phyloP scores from a whole-genome alignment of 2,329 filamentous ascomycete species.

The Huntiella omanensis region DNA sequence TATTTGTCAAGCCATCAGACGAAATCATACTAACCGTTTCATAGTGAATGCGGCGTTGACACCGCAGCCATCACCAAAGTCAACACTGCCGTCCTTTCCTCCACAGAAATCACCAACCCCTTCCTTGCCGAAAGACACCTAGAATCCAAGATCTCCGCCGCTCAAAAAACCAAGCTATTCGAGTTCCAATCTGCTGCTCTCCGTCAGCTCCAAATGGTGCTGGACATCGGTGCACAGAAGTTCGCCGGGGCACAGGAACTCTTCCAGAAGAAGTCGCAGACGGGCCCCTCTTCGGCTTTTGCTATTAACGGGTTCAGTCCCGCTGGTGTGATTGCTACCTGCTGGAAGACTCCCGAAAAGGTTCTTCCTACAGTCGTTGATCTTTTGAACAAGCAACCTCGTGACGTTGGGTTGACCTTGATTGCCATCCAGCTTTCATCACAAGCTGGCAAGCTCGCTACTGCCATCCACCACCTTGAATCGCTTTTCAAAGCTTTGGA shows the following conservation, averaged over 20 bases:
- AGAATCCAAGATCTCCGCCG: conserved; percentile 31
- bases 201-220: conserved; percentile 37
- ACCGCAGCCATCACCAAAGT: conserved; percentile 48
- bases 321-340: conserved; percentile 8
- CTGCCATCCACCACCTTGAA: conserved; percentile 59
- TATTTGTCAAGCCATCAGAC: not conserved
- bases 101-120: conserved; percentile 33
- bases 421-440: conserved; percentile 71
- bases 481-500: conserved; percentile 57
- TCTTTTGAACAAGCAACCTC: conserved; percentile 7
- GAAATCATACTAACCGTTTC: not conserved
- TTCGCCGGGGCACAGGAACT: conserved; percentile 18
- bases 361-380: conserved; percentile 5
- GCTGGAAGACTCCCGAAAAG: conserved; percentile 5
- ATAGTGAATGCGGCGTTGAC: conserved; percentile 46
- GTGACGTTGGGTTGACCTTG: conserved; percentile 57
- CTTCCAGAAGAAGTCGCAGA: conserved; percentile 1
- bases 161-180: conserved; percentile 47
- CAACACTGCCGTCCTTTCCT: conserved; percentile 32
- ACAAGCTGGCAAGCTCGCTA: conserved; percentile 47
- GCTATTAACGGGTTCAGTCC: conserved; percentile 8
- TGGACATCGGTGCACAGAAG: conserved; percentile 45
- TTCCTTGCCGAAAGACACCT: conserved; percentile 47
- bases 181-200: conserved; percentile 40
- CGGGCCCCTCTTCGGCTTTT: not conserved